Evolutionary conservation across 2,329 filamentous ascomycete species (phyloP).

Genomic region (Fusarium haematococcum): DNA sequence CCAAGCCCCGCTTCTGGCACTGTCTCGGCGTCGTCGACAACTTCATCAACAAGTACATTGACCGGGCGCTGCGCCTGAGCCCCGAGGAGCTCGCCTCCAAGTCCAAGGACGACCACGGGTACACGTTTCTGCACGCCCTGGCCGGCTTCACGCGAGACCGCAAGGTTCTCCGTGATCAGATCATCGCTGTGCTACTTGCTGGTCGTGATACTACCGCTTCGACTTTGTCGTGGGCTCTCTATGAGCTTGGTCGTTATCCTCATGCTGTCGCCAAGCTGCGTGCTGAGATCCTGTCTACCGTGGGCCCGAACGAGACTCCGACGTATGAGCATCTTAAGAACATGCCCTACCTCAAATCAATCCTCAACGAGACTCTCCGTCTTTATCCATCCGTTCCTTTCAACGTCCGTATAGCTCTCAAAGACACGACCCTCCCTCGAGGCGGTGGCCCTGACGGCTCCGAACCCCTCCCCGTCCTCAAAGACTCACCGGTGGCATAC

Average conservation of each 20-base stretch:
- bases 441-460: conserved; percentile 75
- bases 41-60: conserved; percentile 84
- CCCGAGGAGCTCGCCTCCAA: conserved; percentile 78
- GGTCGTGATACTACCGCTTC: conserved; percentile 89
- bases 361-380: conserved; percentile 82
- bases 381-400: conserved; percentile 83
- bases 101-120: conserved; percentile 76
- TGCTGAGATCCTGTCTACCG: conserved; percentile 74
- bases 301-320: conserved; percentile 72
- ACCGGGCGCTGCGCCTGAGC: conserved; percentile 75
- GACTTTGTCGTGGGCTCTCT: conserved; percentile 84
- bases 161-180: conserved; percentile 83
- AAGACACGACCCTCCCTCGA: conserved; percentile 79
- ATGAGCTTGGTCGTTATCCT: conserved; percentile 82
- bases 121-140: conserved; percentile 89
- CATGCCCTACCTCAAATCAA: conserved; percentile 84
- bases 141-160: conserved; percentile 81
- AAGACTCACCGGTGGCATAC: conserved; percentile 75
- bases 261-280: conserved; percentile 76
- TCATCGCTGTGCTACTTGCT: conserved; percentile 84
- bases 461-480: conserved; percentile 72
- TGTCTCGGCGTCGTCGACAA: conserved; percentile 77
- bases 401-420: conserved; percentile 79
- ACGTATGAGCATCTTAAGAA: conserved; percentile 86
- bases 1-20: conserved; percentile 71